A percentile compares a stretch with the other conserved stretches of the same genome.
These are phyloP conservation scores for Backusella liffmaniae DNA, from an alignment of 192 early-diverging fungal genomes.

Conservation along the genomic window DNA sequence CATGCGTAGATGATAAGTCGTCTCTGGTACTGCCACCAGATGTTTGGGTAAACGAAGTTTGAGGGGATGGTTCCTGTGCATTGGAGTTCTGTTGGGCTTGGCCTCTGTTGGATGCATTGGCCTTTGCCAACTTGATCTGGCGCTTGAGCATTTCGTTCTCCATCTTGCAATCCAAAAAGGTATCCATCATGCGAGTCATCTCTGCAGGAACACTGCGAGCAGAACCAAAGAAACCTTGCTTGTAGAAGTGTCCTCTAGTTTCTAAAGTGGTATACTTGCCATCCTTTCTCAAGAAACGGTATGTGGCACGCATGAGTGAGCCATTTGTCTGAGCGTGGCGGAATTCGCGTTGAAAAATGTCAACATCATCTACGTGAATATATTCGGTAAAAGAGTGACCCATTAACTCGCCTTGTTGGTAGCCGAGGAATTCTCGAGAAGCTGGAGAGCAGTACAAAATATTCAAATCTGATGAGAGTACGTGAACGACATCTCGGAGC, in stretches of 20 bases:
- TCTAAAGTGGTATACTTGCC: constrained; percentile 44
- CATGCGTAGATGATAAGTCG: neutral
- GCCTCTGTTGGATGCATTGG: constrained; percentile 6
- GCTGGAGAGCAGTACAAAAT: constrained; percentile 45
- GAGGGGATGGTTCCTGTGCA: constrained; percentile 8
- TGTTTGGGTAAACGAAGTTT: neutral
- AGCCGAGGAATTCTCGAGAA: constrained; percentile 41
- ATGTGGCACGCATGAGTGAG: constrained; percentile 35
- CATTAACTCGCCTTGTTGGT: constrained; percentile 42
- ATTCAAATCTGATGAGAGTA: constrained; percentile 39
- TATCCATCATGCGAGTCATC: constrained; percentile 41
- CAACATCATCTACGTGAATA: constrained; percentile 46
- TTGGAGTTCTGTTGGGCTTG: constrained; percentile 2
- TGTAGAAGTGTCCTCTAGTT: constrained; percentile 38
- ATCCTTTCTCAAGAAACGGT: constrained; percentile 46
- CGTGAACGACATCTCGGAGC: constrained; percentile 42
- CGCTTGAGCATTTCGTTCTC: constrained; percentile 44
- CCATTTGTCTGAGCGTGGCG: constrained; percentile 26
- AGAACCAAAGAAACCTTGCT: constrained; percentile 40
- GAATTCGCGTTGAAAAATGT: constrained; percentile 43
- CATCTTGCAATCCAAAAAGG: constrained; percentile 47
- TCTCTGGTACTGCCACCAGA: neutral
- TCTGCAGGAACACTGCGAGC: constrained; percentile 44
- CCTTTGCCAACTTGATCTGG: constrained; percentile 10
- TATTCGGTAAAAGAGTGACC: constrained; percentile 42